phyloP scores from a whole-genome alignment of 805 yeast genomes.

The Suhomyces pyralidae region DNA sequence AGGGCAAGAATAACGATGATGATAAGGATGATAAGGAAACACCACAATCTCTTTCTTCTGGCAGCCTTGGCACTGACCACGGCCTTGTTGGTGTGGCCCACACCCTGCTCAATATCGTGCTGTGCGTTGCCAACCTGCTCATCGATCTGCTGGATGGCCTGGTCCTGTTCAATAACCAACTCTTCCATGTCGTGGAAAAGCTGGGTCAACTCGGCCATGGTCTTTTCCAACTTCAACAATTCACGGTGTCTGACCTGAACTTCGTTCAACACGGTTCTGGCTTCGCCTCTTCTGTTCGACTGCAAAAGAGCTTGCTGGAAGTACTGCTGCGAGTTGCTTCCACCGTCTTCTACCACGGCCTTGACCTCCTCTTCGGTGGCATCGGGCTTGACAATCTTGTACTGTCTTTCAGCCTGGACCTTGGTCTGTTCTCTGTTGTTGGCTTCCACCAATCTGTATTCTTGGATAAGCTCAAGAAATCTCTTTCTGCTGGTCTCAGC shows the following conservation, averaged over 20 bases:
- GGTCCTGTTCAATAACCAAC: conserved; percentile 93
- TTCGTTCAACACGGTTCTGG: conserved; percentile 90
- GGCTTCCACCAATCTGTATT: conserved; percentile 81
- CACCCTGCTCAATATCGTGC: conserved; percentile 88
- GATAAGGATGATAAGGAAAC: conserved; percentile 60
- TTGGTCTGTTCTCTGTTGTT: conserved; percentile 80
- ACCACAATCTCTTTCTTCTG: conserved; percentile 87
- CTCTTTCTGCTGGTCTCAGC: conserved; percentile 84
- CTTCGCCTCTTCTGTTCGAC: conserved; percentile 89
- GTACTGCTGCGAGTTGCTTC: conserved; percentile 75
- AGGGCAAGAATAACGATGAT: conserved; percentile 64
- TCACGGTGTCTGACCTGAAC: conserved; percentile 96
- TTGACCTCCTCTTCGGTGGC: conserved; percentile 81
- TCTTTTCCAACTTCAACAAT: conserved; percentile 88
- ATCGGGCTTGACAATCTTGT: conserved; percentile 81
- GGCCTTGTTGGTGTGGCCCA: conserved; percentile 90
- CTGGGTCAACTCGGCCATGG: conserved; percentile 93
- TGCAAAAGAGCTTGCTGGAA: conserved; percentile 89
- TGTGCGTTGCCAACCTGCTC: conserved; percentile 81
- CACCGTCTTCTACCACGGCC: conserved; percentile 78
- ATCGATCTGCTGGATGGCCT: conserved; percentile 76
- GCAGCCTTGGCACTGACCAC: conserved; percentile 84
- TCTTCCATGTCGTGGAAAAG: conserved; percentile 95
- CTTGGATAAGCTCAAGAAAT: conserved; percentile 83
- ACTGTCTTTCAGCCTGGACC: conserved; percentile 89